These are phyloP conservation scores for Xylariaceae sp. DNA, from an alignment of 2,329 filamentous ascomycete species.

Conservation along the genomic window DNA sequence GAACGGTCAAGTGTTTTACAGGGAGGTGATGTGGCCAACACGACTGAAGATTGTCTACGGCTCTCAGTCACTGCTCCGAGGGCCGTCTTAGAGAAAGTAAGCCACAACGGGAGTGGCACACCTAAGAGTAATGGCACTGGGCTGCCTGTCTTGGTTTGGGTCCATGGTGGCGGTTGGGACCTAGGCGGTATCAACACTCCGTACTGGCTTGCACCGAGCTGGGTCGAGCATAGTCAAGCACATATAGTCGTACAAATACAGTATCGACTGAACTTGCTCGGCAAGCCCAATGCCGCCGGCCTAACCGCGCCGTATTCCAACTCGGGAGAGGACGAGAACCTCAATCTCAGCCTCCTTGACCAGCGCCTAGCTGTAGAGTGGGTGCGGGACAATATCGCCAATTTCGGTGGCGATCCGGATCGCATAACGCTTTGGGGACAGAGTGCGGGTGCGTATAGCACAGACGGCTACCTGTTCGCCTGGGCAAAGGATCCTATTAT, in stretches of 20 bases:
- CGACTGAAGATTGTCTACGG: conserved; percentile 17
- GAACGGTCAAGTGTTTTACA: conserved; percentile 6
- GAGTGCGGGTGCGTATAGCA: conserved; percentile 37
- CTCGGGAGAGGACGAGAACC: conserved; percentile 15
- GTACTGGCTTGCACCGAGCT: conserved; percentile 14
- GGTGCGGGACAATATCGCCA: conserved; percentile 45
- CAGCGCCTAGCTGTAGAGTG: conserved; percentile 51
- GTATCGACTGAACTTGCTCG: conserved; percentile 29
- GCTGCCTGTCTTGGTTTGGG: conserved; percentile 18
- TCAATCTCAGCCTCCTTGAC: conserved; percentile 51
- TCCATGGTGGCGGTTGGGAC: conserved; percentile 13
- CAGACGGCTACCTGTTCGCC: conserved; percentile 12
- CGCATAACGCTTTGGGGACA: conserved; percentile 46
- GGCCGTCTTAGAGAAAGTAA: background rate
- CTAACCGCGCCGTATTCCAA: conserved; percentile 5
- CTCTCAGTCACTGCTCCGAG: conserved; percentile 15
- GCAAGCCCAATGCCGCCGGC: conserved; percentile 20
- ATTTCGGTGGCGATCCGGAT: conserved; percentile 47
- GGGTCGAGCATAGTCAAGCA: conserved; percentile 15
- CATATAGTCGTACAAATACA: conserved; percentile 19
- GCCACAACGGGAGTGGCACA: background rate
- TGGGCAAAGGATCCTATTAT: conserved; percentile 5
- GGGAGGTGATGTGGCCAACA: conserved; percentile 4
- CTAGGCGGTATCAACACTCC: conserved; percentile 12
- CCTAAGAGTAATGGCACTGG: background rate